A percentile compares a stretch with the other conserved stretches of the same genome.
phyloP scores from a whole-genome alignment of 192 early-diverging fungal genomes.

The Gamsiella multidivaricata region DNA sequence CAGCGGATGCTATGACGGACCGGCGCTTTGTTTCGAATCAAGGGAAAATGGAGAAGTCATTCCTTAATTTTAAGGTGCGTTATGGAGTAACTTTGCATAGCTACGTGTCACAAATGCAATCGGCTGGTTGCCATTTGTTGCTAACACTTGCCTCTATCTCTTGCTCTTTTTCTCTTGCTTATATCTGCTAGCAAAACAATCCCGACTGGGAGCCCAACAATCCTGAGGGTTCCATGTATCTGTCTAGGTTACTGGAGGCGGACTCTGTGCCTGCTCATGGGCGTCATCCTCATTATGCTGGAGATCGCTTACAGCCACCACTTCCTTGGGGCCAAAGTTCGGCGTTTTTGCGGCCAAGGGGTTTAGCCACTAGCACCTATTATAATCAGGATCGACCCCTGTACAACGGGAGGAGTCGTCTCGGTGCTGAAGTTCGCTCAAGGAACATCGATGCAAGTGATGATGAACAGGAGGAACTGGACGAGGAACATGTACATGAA shows the following conservation, averaged over 20 bases:
- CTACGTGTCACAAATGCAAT: too few species aligned
- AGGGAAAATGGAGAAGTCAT: constrained; percentile 99
- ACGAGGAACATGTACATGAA: not conserved
- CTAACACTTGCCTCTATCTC: not conserved
- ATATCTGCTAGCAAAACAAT: constrained; percentile 89
- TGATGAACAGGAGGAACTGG: constrained; percentile 37
- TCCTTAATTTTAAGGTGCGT: constrained; percentile 97
- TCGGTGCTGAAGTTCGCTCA: constrained; percentile 4
- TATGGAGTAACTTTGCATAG: constrained; percentile 28
- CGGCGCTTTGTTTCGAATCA: constrained; percentile 80
- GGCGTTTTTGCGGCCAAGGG: constrained; percentile 21
- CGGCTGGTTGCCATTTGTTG: not conserved
- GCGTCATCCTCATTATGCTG: constrained; percentile 6
- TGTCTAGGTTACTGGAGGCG: constrained; percentile 70
- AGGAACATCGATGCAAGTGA: constrained; percentile 12
- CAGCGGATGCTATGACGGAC: constrained; percentile 60
- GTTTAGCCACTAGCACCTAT: constrained; percentile 19
- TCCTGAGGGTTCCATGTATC: constrained; percentile 81
- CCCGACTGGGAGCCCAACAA: constrained; percentile 93
- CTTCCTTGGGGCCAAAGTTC: constrained; percentile 11
- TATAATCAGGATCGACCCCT: constrained; percentile 16
- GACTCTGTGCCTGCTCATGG: constrained; percentile 28
- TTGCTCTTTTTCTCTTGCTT: constrained; percentile 7
- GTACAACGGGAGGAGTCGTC: constrained; percentile 29
- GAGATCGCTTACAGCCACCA: constrained; percentile 17